phyloP scores from a whole-genome alignment of 768 basidiomycete species.

The Suillus plorans region DNA sequence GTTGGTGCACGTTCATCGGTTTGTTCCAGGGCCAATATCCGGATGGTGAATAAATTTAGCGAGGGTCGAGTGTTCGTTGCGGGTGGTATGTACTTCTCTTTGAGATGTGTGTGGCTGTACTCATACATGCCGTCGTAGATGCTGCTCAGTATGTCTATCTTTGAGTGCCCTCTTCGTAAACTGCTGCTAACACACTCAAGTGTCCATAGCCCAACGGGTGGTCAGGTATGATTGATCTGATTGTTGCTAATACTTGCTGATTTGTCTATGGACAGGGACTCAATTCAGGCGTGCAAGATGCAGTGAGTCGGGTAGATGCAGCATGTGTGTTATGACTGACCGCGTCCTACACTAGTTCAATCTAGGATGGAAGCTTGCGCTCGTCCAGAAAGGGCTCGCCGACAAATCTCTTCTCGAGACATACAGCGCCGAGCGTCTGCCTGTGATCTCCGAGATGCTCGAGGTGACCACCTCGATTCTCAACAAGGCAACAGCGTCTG shows the following conservation, averaged over 20 bases:
- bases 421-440: slow-evolving; percentile 28
- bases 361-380: slow-evolving; percentile 26
- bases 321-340: not conserved
- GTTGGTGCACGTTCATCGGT: not conserved
- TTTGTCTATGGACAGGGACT: slow-evolving; percentile 29
- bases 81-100: slow-evolving; percentile 10
- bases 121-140: slow-evolving; percentile 13
- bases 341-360: slow-evolving; percentile 14
- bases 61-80: slow-evolving; percentile 15
- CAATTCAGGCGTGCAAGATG: slow-evolving; percentile 39
- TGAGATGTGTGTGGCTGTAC: not conserved
- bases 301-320: slow-evolving; percentile 24
- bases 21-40: slow-evolving; percentile 11
- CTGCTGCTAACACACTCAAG: not conserved
- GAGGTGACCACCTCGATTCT: slow-evolving; percentile 16
- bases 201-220: not conserved
- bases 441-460: slow-evolving; percentile 29
- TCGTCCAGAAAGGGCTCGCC: slow-evolving; percentile 23
- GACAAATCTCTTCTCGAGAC: slow-evolving; percentile 22
- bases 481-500: not conserved
- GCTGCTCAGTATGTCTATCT: slow-evolving; percentile 10
- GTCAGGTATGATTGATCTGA: not conserved
- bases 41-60: slow-evolving; percentile 14
- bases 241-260: not conserved
- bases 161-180: not conserved